Conservation (phyloP, 1,284 basidiomycete species). For the Papiliotrema nemorosa region DNA sequence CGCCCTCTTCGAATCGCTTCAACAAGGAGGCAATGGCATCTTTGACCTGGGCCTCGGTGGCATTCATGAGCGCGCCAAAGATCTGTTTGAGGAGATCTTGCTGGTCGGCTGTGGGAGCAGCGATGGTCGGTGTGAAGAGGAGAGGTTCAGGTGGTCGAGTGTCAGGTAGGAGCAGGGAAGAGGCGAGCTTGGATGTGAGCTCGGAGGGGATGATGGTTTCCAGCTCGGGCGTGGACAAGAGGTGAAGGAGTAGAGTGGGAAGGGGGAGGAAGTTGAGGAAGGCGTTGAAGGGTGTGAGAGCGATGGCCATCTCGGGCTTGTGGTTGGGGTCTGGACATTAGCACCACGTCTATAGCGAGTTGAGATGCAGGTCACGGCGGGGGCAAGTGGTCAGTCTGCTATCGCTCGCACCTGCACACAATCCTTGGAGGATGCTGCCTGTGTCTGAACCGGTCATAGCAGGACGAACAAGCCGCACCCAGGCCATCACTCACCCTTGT, state of each 20-base stretch:
- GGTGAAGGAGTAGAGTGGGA: slow-evolving; percentile 60
- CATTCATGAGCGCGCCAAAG: slow-evolving; percentile 81
- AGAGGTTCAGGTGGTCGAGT: slow-evolving; percentile 22
- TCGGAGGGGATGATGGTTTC: slow-evolving; percentile 61
- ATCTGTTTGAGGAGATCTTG: slow-evolving; percentile 66
- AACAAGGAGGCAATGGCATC: slow-evolving; percentile 61
- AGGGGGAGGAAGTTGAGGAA: slow-evolving; percentile 57
- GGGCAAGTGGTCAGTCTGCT: no score
- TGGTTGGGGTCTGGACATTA: slow-evolving; percentile 33
- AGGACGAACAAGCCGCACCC: not conserved
- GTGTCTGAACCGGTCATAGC: no score
- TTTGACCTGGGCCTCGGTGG: slow-evolving; percentile 57
- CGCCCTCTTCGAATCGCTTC: slow-evolving; percentile 58
- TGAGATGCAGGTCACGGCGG: not conserved
- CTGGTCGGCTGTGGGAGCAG: slow-evolving; percentile 50
- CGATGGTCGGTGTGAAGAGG: slow-evolving; percentile 24
- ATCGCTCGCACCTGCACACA: no score
- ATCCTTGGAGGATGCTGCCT: no score
- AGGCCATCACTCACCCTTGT: slow-evolving; percentile 65
- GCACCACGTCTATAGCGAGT: not conserved
- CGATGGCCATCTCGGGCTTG: slow-evolving; percentile 93
- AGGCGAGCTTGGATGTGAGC: slow-evolving; percentile 52
- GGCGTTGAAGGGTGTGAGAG: slow-evolving; percentile 83
- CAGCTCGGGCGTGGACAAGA: slow-evolving; percentile 74
- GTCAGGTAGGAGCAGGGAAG: slow-evolving; percentile 55